Conservation (phyloP, 805 yeast species). For the Yarrowia osloensis region DNA sequence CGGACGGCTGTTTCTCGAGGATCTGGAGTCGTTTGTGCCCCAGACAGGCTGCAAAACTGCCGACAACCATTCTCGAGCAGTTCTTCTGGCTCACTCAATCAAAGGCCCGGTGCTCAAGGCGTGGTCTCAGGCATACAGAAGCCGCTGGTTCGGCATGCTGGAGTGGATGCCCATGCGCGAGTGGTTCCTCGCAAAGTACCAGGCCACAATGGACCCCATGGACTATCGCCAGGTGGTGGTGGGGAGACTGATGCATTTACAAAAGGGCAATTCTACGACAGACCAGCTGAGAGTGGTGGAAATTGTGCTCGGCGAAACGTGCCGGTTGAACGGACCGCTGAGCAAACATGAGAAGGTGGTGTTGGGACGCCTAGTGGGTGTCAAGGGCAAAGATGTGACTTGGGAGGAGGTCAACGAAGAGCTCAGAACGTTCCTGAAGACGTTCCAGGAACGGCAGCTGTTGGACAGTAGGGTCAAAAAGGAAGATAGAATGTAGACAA, state of each 20-base stretch:
- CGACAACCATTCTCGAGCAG: slow-evolving; percentile 20
- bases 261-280: neutral
- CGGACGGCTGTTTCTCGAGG: slow-evolving; percentile 16
- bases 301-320: neutral
- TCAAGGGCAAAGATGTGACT: neutral
- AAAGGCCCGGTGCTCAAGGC: neutral
- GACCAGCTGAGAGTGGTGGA: slow-evolving; percentile 1
- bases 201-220: slow-evolving; percentile 13
- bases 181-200: slow-evolving; percentile 23
- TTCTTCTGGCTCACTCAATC: neutral
- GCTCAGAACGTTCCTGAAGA: neutral
- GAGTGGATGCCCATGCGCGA: slow-evolving; percentile 8
- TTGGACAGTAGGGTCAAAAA: slow-evolving; percentile 6
- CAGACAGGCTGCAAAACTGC: neutral
- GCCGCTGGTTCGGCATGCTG: slow-evolving; percentile 20
- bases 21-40: slow-evolving; percentile 13
- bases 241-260: slow-evolving; percentile 13
- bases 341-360: slow-evolving; percentile 15
- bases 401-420: slow-evolving; percentile 15
- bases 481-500: slow-evolving; percentile 1
- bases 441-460: slow-evolving; percentile 5
- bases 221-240: slow-evolving; percentile 16
- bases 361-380: neutral
- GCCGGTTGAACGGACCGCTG: neutral
- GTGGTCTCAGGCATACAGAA: slow-evolving; percentile 3